phyloP scores from a whole-genome alignment of 2,329 filamentous ascomycete species.

The Aspergillus sp. region DNA sequence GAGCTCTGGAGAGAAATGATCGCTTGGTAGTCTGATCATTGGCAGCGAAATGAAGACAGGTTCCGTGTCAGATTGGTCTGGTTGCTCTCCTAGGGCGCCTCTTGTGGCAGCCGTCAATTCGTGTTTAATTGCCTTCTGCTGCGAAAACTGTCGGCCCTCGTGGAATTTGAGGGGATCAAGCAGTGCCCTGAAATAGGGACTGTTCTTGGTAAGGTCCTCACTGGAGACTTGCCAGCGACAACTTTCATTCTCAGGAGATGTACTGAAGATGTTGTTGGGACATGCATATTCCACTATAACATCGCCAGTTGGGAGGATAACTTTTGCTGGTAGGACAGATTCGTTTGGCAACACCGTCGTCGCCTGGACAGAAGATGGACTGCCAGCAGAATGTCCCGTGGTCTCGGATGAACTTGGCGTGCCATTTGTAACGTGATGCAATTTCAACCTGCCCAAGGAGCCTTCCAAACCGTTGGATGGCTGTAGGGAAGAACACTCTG shows the following conservation, averaged over 20 bases:
- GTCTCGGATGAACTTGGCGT: background rate
- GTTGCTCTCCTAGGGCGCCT: background rate
- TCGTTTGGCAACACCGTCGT: background rate
- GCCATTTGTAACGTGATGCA: background rate
- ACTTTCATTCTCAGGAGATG: conserved; percentile 3
- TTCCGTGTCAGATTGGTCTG: conserved; percentile 1
- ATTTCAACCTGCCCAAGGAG: background rate
- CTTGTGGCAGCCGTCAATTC: background rate
- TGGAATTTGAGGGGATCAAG: conserved; percentile 43
- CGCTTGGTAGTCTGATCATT: conserved; percentile 26
- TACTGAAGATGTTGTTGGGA: conserved; percentile 5
- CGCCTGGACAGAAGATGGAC: no score
- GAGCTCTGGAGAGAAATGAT: conserved; percentile 24
- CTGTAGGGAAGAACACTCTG: background rate
- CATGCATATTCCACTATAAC: conserved; percentile 35
- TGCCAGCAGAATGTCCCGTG: no score
- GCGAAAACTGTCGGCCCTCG: conserved; percentile 36
- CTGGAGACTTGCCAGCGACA: conserved; percentile 36
- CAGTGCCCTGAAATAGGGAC: conserved; percentile 40
- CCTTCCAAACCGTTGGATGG: background rate
- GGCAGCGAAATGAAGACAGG: conserved; percentile 18
- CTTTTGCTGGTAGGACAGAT: conserved; percentile 10
- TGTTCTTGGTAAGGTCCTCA: conserved; percentile 29
- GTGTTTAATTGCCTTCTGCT: conserved; percentile 21
- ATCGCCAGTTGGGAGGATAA: conserved; percentile 32